Evolutionary conservation across 345 rosid species (phyloP).

Genomic region (Gossypium stocksii): DNA sequence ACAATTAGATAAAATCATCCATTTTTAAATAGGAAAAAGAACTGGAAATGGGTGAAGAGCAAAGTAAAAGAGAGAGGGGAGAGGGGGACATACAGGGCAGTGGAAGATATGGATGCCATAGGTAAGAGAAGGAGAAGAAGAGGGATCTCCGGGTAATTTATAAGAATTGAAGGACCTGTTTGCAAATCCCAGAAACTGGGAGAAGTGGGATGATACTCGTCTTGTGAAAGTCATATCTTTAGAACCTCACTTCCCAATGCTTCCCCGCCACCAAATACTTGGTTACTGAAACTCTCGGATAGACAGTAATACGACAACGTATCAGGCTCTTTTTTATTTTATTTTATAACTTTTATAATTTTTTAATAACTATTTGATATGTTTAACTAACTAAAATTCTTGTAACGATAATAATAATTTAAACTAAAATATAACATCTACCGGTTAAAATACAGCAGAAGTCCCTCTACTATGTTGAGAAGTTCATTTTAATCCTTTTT

Average conservation of each 20-base stretch:
- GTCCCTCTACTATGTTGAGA: no score
- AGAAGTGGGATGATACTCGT: constrained; percentile 30
- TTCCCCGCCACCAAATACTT: background rate
- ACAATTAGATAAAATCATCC: background rate
- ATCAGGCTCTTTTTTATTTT: background rate
- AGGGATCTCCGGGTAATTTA: constrained; percentile 40
- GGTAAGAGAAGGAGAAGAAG: constrained; percentile 43
- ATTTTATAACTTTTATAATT: no score
- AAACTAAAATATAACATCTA: no score
- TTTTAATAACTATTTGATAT: no score
- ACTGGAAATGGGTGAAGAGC: background rate
- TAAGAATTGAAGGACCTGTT: constrained; percentile 48
- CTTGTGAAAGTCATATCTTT: constrained; percentile 32
- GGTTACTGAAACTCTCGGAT: background rate
- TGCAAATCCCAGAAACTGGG: constrained; percentile 36
- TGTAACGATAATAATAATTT: no score
- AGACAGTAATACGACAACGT: background rate
- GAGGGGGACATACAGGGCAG: constrained; percentile 58
- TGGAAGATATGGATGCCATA: constrained; percentile 88
- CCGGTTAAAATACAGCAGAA: no score
- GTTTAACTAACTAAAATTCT: no score
- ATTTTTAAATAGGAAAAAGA: background rate
- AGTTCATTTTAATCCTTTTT: no score
- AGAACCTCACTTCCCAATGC: background rate
- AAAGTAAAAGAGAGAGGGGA: background rate